A percentile compares a stretch with the other conserved stretches of the same genome.
These are phyloP conservation scores for Colletotrichum aenigma DNA, from an alignment of 2,329 filamentous ascomycete genomes.

Conservation along the genomic window DNA sequence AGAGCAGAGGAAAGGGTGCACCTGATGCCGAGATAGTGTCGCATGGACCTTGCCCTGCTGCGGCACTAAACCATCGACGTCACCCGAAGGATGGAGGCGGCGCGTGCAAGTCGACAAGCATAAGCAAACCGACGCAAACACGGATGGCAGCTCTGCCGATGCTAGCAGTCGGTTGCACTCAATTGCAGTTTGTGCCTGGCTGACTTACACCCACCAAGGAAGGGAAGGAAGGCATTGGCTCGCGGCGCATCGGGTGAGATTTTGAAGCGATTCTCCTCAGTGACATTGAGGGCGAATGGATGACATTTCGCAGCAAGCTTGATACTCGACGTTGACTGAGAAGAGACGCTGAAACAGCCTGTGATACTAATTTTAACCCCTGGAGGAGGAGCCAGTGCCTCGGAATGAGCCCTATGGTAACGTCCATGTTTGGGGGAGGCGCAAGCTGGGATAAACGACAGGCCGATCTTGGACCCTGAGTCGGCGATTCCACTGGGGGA, in stretches of 20 bases:
- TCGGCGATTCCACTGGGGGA: not conserved
- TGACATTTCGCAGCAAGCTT: not conserved
- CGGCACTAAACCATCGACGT: not conserved
- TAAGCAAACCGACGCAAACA: not conserved
- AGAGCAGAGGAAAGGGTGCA: not conserved
- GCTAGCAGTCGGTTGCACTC: not conserved
- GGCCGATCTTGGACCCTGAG: not conserved
- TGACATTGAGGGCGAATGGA: not conserved
- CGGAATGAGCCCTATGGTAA: not conserved
- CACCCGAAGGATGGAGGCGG: not conserved
- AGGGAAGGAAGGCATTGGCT: not conserved
- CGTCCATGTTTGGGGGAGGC: not conserved
- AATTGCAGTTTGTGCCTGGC: not conserved
- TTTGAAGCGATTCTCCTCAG: not conserved
- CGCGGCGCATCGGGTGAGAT: not conserved
- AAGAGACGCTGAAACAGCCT: not conserved
- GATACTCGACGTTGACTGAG: not conserved
- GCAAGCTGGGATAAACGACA: not conserved
- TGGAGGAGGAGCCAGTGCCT: not conserved
- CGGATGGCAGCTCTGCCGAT: not conserved
- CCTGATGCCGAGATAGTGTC: constrained; percentile 5
- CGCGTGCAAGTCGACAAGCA: not conserved
- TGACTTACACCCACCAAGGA: not conserved
- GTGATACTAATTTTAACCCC: constrained; percentile 7
- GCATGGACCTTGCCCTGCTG: not conserved